These are phyloP conservation scores for Populus hybrid DNA, from an alignment of 441 rosid genomes.

Conservation along the genomic window DNA sequence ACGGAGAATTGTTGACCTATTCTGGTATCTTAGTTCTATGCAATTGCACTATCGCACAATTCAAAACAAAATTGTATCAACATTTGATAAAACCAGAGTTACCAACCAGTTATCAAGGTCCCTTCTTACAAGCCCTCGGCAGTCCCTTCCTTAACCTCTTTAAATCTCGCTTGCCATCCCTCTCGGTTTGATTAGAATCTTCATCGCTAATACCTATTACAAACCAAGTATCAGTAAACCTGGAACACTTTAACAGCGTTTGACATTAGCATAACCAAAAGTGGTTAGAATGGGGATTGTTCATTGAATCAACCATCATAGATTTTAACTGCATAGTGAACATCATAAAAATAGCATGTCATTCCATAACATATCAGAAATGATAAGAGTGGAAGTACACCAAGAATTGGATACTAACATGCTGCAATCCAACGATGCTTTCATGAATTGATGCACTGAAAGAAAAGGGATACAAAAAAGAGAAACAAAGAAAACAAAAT, in stretches of 20 bases:
- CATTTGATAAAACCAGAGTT: not conserved
- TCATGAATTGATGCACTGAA: not conserved
- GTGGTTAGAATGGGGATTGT: not conserved
- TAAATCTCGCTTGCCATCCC: not conserved
- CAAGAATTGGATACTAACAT: not conserved
- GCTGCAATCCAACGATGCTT: not conserved
- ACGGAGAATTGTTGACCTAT: not conserved
- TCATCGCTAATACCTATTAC: slow-evolving; percentile 7
- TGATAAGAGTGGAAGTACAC: not conserved
- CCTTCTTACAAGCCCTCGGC: slow-evolving; percentile 23
- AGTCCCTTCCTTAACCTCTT: slow-evolving; percentile 24
- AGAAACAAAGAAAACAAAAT: not conserved
- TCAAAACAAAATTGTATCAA: not conserved
- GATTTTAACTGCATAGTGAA: not conserved
- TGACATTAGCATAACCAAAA: not conserved
- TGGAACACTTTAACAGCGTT: not conserved
- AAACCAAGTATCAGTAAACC: not conserved
- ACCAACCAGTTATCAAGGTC: not conserved
- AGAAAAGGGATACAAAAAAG: not conserved
- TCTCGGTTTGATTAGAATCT: not conserved
- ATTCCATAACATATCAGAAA: not conserved
- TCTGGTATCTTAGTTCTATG: not conserved
- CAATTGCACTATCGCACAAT: not conserved
- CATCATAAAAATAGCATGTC: not conserved
- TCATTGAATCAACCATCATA: not conserved